Base-by-base conservation (phyloP, 1,284 basidiomycete species). In the Lignosus rhinocerotis region DNA sequence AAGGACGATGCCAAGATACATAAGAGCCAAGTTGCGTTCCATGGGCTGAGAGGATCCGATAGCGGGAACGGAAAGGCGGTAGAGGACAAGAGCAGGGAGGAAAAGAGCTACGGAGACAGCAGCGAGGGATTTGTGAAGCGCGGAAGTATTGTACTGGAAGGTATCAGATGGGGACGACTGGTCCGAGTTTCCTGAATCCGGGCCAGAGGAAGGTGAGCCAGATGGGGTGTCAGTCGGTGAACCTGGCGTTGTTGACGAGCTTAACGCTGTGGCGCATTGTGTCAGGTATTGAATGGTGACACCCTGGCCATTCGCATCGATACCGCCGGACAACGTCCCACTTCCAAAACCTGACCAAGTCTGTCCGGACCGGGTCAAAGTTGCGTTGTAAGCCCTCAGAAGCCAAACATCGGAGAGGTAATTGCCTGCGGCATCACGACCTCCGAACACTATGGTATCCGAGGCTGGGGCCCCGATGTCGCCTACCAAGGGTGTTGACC, bases 361-460 rank as follows among this genome's bases (percentile, higher is more conserved):
- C 51, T 79, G 72, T 54, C 78, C 77, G 0, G 84, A 80, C n/a
- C 79, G 64, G 2, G 80, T 81, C 45, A 90, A 66, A 33, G 78
- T 72, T 8, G 76, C 87, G 57, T 79, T 78, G 69, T 92, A 92
- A 2, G 87, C 81, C 52, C 91, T 78, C 59, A 93, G 76, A 16
- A 93, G 70, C 90, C 90, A 93, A 9, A 93, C 68, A 52, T 93
- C 90, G 44, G 82, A 79, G 3, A 91, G 76, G 67, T 89, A 86
- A 42, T 78, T 81, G 17, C 90, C 90, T 53, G 75, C 69, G 36
- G 77, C 75, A 70, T 90, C 88, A 64, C 81, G 80, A 30, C 90
- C 90, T 46, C 90, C 90, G 66, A 90, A 93, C 11, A 93, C 82
- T 48, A 93, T 79, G n/a, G 83, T 88, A 68, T 93, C 91, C 30